These are phyloP conservation scores for Barnettozyma sp. DNA, from an alignment of 805 yeast genomes.

Conservation along the genomic window DNA sequence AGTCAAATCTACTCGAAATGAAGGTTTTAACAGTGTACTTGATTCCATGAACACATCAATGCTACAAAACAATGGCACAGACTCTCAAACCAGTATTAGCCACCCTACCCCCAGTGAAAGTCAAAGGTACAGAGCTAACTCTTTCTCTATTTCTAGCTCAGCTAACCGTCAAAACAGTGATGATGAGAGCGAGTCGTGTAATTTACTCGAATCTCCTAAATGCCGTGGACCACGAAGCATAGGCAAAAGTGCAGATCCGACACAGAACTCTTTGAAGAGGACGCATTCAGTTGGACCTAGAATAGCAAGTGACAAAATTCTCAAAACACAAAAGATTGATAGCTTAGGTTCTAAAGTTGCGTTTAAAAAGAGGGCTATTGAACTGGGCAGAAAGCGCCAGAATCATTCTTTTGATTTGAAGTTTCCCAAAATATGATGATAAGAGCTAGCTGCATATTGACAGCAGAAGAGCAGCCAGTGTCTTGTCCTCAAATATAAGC, in stretches of 20 bases:
- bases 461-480: too few species aligned
- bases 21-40: too few species aligned
- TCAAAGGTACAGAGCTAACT: too few species aligned
- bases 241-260: background rate
- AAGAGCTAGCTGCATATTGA: background rate
- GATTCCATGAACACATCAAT: too few species aligned
- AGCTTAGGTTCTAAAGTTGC: background rate
- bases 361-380: background rate
- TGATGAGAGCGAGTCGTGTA: background rate
- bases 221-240: background rate
- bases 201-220: background rate
- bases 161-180: conserved; percentile 1
- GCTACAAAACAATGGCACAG: too few species aligned
- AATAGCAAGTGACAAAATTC: conserved; percentile 10
- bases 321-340: conserved; percentile 9
- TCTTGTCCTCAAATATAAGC: too few species aligned
- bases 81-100: too few species aligned
- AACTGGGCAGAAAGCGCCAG: background rate
- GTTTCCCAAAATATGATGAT: conserved; percentile 11
- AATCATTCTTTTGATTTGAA: conserved; percentile 11
- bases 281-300: conserved; percentile 7
- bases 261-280: conserved; percentile 1
- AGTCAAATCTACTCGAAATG: too few species aligned
- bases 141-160: background rate
- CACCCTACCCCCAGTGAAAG: too few species aligned